Evolutionary conservation across 495 filamentous ascomycete genomes (phyloP).

Genomic region (Cladorrhinum samala): DNA sequence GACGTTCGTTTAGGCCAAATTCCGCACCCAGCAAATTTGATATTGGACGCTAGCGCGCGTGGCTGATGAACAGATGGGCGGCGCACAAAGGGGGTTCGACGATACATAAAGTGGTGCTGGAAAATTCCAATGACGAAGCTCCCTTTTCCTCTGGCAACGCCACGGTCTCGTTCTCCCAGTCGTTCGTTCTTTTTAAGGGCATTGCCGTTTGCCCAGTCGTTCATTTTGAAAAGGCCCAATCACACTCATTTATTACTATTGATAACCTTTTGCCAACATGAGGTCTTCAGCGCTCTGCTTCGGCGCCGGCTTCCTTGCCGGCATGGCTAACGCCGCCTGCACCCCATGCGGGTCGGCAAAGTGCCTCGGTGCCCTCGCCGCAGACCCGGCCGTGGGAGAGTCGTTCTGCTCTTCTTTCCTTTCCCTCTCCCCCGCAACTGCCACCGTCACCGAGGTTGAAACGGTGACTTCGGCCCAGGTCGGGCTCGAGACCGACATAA

Average conservation of each 20-base stretch:
- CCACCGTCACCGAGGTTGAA: slow-evolving; percentile 5
- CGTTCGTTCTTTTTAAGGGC: too few relatives aligned
- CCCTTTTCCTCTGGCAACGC: too few relatives aligned
- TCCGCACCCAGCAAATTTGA: too few relatives aligned
- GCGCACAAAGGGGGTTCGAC: too few relatives aligned
- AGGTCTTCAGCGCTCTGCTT: neutral
- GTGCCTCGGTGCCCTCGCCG: neutral
- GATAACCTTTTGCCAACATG: too few relatives aligned
- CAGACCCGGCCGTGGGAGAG: neutral
- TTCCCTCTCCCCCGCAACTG: neutral
- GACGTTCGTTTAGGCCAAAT: too few relatives aligned
- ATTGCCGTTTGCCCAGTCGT: neutral
- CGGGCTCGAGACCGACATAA: neutral
- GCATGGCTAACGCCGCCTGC: neutral
- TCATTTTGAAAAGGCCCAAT: neutral
- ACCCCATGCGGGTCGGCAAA: neutral
- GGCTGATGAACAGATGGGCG: too few relatives aligned
- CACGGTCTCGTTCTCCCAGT: too few relatives aligned
- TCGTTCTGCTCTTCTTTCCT: slow-evolving; percentile 8
- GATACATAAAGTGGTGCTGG: too few relatives aligned
- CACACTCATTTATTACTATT: neutral
- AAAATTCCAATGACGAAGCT: too few relatives aligned
- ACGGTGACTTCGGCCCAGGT: neutral
- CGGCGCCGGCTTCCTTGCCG: neutral
- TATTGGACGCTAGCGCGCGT: too few relatives aligned